Evolutionary conservation across 257 asterid genomes (phyloP), one percentile per base, ranked within the genome.

Genomic region (Thymus mandschuricus): DNA sequence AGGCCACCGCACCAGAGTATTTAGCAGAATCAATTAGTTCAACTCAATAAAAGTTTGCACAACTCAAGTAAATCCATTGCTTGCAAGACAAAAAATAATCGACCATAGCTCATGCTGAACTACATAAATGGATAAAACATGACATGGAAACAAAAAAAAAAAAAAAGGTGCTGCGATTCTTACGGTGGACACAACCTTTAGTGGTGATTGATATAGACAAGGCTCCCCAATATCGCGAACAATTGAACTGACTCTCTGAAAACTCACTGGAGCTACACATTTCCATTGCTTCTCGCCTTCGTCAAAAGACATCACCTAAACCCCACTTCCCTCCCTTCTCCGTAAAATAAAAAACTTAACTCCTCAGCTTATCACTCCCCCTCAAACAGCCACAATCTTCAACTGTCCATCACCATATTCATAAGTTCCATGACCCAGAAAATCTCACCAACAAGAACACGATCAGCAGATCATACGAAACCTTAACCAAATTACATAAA

Each of bases 221-320:
- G 97, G 97, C 74, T 94, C 97, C 80, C 98, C 95, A 78, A 94
- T 87, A 78, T 91, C 96, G 63, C 96, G 92, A 76, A 89, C 95
- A 74, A 94, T 85, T 34, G 97, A 85, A 81, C 95, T 85, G 82
- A 93, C 90, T 77, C 78, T 88, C 71, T 87, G 97, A 66, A 93
- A 79, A 85, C 82, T 87, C 81, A 86, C 86, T 9, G 92, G 50
- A 70, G 91, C 87, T 62, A 84, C 98, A 73, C 98, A 94, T 85
- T 84, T 94, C 96, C 97, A 93, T 86, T 76, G 96, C 87, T 81
- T 87, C 60, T 71, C 84, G 68, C 75, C 86, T 56, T 84, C 83
- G 85, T 86, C 91, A 79, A 91, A 85, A 85, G 97, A 89, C 98
- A 94, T 94, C 84, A 81, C 87, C 80, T 54, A 70, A 64, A 72